Conservation (phyloP, 495 filamentous ascomycete species). For the Symbiotaphrina buchneri region DNA sequence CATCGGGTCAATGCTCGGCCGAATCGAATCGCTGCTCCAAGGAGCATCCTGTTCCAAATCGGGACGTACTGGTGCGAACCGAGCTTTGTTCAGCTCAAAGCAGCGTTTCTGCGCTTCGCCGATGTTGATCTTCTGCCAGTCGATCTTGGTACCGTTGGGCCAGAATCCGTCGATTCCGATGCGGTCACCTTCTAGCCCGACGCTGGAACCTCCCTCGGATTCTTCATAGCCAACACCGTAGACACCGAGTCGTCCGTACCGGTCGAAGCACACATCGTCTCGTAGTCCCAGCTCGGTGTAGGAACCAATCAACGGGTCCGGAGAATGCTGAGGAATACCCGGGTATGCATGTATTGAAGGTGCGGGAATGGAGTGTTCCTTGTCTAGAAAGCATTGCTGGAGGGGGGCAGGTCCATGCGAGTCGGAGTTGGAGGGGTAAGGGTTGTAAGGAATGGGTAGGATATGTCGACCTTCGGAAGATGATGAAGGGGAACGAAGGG, state of each 20-base stretch:
- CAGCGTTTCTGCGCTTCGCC: constrained; percentile 14
- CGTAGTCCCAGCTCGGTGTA: constrained; percentile 14
- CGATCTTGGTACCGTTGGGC: constrained; percentile 10
- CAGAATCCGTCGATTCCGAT: constrained; percentile 14
- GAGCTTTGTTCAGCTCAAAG: constrained; percentile 16
- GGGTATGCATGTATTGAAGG: constrained; percentile 19
- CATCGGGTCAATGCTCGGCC: too few species aligned
- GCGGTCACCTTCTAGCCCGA: constrained; percentile 12
- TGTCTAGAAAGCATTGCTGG: constrained; percentile 15
- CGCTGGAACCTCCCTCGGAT: constrained; percentile 12
- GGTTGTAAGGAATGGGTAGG: constrained; percentile 14
- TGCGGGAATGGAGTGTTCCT: constrained; percentile 8
- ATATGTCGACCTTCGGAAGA: too few species aligned
- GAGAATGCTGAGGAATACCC: constrained; percentile 16
- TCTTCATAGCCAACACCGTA: constrained; percentile 17
- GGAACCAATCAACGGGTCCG: constrained; percentile 14
- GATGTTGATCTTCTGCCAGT: constrained; percentile 15
- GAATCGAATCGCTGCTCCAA: constrained; percentile 1
- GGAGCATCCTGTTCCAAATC: constrained; percentile 7
- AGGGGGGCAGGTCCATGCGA: constrained; percentile 11
- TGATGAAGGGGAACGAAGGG: too few species aligned
- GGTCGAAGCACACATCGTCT: constrained; percentile 16
- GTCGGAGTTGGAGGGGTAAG: constrained; percentile 14
- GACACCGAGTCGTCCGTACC: constrained; percentile 15
- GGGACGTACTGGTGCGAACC: constrained; percentile 11